Conservation (phyloP, 306 rosid genomes). For the Cyamopsis tetragonoloba region DNA sequence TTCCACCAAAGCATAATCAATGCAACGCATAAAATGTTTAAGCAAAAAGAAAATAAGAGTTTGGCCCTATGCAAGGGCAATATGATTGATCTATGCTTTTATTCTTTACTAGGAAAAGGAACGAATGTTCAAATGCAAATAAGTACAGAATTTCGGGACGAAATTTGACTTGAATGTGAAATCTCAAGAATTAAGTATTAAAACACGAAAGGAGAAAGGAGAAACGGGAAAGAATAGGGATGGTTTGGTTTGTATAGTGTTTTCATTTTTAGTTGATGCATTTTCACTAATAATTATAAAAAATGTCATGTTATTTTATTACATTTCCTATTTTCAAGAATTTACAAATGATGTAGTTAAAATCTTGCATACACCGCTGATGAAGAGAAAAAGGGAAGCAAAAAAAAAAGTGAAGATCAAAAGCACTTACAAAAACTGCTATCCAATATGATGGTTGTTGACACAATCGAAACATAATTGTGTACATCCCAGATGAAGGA, state of each 20-base stretch:
- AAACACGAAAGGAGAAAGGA: background rate
- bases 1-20: constrained; percentile 30
- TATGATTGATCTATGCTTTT: background rate
- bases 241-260: background rate
- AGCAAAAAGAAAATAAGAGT: background rate
- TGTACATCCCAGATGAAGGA: constrained; percentile 95
- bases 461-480: constrained; percentile 89
- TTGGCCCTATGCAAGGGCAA: background rate
- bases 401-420: background rate
- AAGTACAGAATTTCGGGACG: background rate
- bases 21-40: background rate
- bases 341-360: background rate
- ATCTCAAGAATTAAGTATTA: background rate
- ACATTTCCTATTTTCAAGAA: background rate
- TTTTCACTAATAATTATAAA: background rate
- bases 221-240: background rate
- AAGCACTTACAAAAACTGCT: constrained; percentile 65
- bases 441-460: constrained; percentile 90
- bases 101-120: constrained; percentile 12
- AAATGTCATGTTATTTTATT: background rate
- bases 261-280: background rate
- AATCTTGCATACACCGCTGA: background rate
- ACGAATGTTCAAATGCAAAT: background rate
- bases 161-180: background rate
- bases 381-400: background rate